Evolutionary conservation across 1,284 basidiomycete genomes (phyloP).

Genomic region (Fomitopsis betulina): DNA sequence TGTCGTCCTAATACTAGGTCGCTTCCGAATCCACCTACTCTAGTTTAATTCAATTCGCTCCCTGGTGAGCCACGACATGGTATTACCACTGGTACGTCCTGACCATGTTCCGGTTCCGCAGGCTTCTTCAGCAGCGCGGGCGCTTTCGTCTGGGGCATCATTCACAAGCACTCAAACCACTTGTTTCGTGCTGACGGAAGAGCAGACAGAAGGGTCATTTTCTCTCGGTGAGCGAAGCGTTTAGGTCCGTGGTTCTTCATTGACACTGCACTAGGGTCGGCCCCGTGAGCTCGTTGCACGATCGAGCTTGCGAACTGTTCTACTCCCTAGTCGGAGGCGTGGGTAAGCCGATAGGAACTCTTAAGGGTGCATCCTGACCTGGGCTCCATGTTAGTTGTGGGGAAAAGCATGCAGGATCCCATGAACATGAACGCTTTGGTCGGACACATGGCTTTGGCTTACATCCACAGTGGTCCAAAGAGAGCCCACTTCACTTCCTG

Average conservation of each 20-base stretch:
- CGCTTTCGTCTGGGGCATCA: conserved; percentile 40
- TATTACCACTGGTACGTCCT: background rate
- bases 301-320: conserved; percentile 55
- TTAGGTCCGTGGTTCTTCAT: background rate
- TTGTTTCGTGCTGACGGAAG: conserved; percentile 14
- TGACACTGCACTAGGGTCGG: conserved; percentile 33
- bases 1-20: too few species aligned
- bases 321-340: conserved; percentile 46
- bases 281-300: conserved; percentile 51
- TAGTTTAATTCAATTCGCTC: too few species aligned
- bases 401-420: conserved; percentile 28
- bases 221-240: conserved; percentile 32
- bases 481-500: conserved; percentile 45
- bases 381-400: conserved; percentile 29
- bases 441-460: conserved; percentile 34
- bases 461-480: conserved; percentile 45
- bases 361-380: background rate
- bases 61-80: too few species aligned
- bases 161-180: conserved; percentile 32
- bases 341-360: conserved; percentile 24
- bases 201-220: conserved; percentile 17
- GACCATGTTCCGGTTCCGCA: conserved; percentile 37
- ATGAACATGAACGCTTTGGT: conserved; percentile 42
- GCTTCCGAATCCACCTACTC: too few species aligned
- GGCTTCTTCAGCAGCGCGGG: conserved; percentile 47